Conservation (phyloP, 1,284 basidiomycete species). For the Apiotrichum siamense region DNA sequence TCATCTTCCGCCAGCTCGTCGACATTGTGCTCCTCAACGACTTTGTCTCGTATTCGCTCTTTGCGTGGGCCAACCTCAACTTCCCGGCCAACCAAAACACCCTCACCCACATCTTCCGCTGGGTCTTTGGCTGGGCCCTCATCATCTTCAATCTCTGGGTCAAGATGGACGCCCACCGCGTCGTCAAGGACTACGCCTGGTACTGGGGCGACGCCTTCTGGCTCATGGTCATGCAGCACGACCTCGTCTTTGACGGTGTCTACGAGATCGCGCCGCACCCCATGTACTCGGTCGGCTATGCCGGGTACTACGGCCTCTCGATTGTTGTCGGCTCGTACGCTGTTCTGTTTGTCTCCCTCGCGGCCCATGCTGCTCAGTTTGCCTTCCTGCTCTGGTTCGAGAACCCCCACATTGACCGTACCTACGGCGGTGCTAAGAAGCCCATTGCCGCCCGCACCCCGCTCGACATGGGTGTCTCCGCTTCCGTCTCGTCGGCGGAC, state of each 20-base stretch:
- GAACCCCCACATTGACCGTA: conserved; percentile 92
- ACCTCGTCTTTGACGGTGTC: conserved; percentile 93
- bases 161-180: conserved; percentile 92
- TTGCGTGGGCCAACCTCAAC: conserved; percentile 84
- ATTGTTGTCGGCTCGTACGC: conserved; percentile 62
- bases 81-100: conserved; percentile 70
- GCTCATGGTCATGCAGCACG: conserved; percentile 54
- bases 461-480: conserved; percentile 35
- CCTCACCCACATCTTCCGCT: conserved; percentile 72
- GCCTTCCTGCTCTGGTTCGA: conserved; percentile 95
- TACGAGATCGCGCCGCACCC: conserved; percentile 64
- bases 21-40: conserved; percentile 96
- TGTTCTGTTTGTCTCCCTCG: conserved; percentile 85
- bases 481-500: conserved; percentile 1
- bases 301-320: conserved; percentile 92
- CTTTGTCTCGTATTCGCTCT: conserved; percentile 91
- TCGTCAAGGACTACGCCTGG: conserved; percentile 81
- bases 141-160: conserved; percentile 98
- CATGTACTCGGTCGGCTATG: conserved; percentile 71
- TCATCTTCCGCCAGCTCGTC: conserved; percentile 59
- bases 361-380: conserved; percentile 90
- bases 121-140: conserved; percentile 75
- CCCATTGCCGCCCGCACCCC: conserved; percentile 77
- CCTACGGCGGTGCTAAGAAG: conserved; percentile 76
- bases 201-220: conserved; percentile 99